phyloP scores from a whole-genome alignment of 345 rosid species.

The Angophora floribunda region DNA sequence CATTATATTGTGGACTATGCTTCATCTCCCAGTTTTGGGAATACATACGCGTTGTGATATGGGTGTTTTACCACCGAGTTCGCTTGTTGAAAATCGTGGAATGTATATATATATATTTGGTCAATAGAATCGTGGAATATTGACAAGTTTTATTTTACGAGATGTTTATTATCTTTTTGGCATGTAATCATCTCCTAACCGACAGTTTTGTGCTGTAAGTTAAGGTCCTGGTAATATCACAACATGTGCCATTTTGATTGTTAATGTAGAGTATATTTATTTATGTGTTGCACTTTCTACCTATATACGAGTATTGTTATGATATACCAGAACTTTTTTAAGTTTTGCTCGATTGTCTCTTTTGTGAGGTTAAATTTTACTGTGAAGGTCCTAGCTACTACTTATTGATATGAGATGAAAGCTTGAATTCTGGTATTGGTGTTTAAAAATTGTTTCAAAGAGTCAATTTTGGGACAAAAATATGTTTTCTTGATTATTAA shows the following conservation, averaged over 20 bases:
- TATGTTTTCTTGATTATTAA: background rate
- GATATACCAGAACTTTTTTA: background rate
- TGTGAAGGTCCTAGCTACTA: background rate
- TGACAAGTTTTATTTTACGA: background rate
- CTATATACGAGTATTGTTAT: background rate
- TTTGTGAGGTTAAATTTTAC: background rate
- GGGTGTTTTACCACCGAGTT: background rate
- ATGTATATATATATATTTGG: no score
- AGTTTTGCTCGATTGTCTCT: background rate
- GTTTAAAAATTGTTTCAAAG: background rate
- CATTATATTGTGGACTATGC: background rate
- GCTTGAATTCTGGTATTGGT: background rate
- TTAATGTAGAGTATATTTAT: background rate
- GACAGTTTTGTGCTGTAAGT: background rate
- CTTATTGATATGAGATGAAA: background rate
- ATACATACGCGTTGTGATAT: background rate
- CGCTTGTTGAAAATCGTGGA: background rate
- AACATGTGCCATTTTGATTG: background rate
- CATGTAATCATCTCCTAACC: background rate
- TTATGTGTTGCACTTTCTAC: background rate
- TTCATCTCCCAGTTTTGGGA: background rate
- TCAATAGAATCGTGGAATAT: background rate
- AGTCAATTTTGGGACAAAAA: background rate
- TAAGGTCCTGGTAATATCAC: background rate
- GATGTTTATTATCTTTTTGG: background rate